Base-by-base conservation (phyloP, 306 rosid species). In the Cicer arietinum region DNA sequence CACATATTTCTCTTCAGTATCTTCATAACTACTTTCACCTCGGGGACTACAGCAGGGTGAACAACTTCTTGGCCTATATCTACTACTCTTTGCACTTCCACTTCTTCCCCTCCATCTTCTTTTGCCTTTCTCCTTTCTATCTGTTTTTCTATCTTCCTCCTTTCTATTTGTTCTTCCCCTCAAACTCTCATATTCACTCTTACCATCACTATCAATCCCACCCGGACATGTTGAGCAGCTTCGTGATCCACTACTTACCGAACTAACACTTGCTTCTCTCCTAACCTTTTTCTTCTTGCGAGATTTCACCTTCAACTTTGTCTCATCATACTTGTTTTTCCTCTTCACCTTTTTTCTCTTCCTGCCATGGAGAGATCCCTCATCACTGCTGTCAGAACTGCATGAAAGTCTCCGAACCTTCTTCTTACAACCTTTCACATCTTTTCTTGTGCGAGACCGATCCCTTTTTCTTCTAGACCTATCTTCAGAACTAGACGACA, bases 291-390 rank as follows among this genome's bases (percentile, higher is more conserved):
- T 88, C 90, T 82, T 91, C 69, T 12, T 67, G 59, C 3, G 12
- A 2, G 59, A 65, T 68, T 88, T 87, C 79, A 77, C 84, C 88
- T 45, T 89, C 59, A 1, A 30, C 35, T 30, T 78, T 75, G 82
- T 77, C 82, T 86, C 80, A 7, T 85, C 77, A 22, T 42, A 3
- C 79, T 76, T 77, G 12, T 60, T 71, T 56, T 79, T 84, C 82
- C 85, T 90, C 88, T 89, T 90, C 0, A 66, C 74, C 77, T 77
- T 67, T 69, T 81, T 88, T 80, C 85, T 89, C 90, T 87, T 91
- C 85, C 84, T 86, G 68, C 11, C 62, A 85, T 6, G 47, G 16
- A 79, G 53, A 75, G 91, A 82, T 17, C 77, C 89, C 81, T 82
- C 80, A 8, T 82, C 80, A 10, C 88, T 88, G 66, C 88, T 84